These are phyloP conservation scores for Lentinula edodes DNA, from an alignment of 768 basidiomycete genomes.

Conservation along the genomic window DNA sequence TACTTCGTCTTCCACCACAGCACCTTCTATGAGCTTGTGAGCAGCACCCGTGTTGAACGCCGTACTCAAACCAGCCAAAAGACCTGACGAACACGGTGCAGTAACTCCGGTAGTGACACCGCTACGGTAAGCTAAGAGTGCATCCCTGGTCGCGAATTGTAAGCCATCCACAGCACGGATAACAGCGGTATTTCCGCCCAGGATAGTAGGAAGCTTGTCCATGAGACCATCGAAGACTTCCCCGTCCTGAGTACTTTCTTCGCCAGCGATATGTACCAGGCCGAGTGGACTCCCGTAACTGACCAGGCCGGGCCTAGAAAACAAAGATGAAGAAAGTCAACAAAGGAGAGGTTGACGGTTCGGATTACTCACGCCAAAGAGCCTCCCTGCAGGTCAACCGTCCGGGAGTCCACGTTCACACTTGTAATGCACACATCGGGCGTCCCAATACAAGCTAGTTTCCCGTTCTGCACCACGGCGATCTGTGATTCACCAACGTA, in stretches of 20 bases:
- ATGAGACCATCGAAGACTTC: slow-evolving; percentile 40
- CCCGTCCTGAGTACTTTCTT: slow-evolving; percentile 59
- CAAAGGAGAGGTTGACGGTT: slow-evolving; percentile 13
- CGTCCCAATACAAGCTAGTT: slow-evolving; percentile 40
- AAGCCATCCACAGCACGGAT: slow-evolving; percentile 63
- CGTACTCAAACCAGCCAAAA: slow-evolving; percentile 53
- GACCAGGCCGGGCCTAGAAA: slow-evolving; percentile 50
- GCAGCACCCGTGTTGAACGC: slow-evolving; percentile 52
- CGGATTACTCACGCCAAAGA: slow-evolving; percentile 46
- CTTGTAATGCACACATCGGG: neutral
- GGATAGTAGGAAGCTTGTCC: slow-evolving; percentile 33
- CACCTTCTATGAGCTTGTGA: slow-evolving; percentile 52
- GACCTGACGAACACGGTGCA: slow-evolving; percentile 41
- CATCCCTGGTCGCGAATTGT: slow-evolving; percentile 25
- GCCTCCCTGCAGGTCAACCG: slow-evolving; percentile 62
- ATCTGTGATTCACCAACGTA: slow-evolving; percentile 17
- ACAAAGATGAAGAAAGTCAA: neutral
- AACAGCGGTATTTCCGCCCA: slow-evolving; percentile 34
- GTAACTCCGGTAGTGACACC: slow-evolving; percentile 63
- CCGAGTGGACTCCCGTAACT: slow-evolving; percentile 65
- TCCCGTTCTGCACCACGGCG: slow-evolving; percentile 49
- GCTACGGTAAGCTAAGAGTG: slow-evolving; percentile 46
- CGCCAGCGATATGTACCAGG: slow-evolving; percentile 54
- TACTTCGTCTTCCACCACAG: slow-evolving; percentile 51
- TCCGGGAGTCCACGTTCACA: slow-evolving; percentile 18